These are phyloP conservation scores for Pyrus bretschneideri DNA, from an alignment of 306 rosid species.

Conservation along the genomic window DNA sequence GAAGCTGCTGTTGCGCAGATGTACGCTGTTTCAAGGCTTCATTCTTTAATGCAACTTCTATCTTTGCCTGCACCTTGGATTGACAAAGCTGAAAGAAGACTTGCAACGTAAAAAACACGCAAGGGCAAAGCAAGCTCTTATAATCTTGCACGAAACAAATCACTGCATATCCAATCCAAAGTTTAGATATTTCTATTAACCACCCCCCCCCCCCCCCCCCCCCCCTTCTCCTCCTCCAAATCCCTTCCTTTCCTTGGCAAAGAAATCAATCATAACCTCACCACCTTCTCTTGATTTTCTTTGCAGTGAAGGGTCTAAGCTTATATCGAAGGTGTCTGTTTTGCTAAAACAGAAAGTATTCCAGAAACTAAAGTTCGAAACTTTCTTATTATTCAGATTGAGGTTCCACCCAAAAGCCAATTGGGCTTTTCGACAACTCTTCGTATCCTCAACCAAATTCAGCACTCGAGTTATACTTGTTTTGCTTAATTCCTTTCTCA, in stretches of 20 bases:
- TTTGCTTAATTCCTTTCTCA: neutral
- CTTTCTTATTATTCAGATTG: neutral
- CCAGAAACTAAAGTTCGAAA: neutral
- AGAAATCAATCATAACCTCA: no score
- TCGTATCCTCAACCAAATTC: neutral
- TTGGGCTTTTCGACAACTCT: no score
- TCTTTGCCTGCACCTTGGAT: constrained; percentile 58
- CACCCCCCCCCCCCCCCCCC: no score
- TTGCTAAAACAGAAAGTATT: no score
- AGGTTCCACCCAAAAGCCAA: no score
- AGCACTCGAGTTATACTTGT: neutral
- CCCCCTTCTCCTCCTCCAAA: no score
- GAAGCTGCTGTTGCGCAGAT: constrained; percentile 41
- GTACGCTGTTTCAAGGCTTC: constrained; percentile 60
- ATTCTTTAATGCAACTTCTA: constrained; percentile 39
- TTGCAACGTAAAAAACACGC: neutral
- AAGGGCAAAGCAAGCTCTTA: neutral
- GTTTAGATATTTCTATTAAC: neutral
- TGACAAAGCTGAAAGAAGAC: constrained; percentile 51
- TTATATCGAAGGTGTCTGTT: no score
- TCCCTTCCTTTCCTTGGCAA: no score
- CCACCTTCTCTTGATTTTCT: no score
- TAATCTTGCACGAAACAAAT: neutral
- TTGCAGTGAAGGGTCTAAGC: no score
- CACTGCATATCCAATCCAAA: neutral